Base-by-base conservation (phyloP, 441 rosid species). In the Melastoma candidum region DNA sequence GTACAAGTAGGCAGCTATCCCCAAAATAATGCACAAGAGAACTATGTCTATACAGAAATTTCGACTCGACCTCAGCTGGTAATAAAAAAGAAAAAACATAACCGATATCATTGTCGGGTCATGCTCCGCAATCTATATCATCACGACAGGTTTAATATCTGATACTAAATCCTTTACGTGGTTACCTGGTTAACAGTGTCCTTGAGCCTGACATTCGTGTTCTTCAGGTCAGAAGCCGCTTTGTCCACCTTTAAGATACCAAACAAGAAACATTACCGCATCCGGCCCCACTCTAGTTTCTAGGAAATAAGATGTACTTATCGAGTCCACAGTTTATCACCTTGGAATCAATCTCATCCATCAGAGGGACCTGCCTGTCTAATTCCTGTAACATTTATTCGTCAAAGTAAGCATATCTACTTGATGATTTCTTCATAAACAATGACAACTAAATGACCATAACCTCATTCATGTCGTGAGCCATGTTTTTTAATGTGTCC, bases 281-380 rank as follows among this genome's bases (percentile, higher is more conserved):
- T 32, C 41, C 41, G 41, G 6, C 8, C 41, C 41, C 8, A 4
- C 41, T 32, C 8, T 32, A 32, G 8, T 32, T 32, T 32, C 41
- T 32, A 32, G 8, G 41, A 32, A 32, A 32, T 32, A 8, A 32
- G 41, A 32, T 32, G 41, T 32, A 4, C 8, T 32, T 4, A 32
- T 32, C 41, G 8, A 4, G 41, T 17, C 41, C 41, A 32, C 41
- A 32, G 41, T 11, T 6, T 24, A 12, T 58, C 60, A 82, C 87
- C 97, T 85, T 88, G 51, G 89, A 47, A 74, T 93, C 99, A 58
- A 93, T 89, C 77, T 93, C 97, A 70, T 93, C 99, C 96, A 84
- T 80, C 79, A 93, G 64, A 56, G 97, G 97, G 66, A 86, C 96
- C 70, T 93, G 97, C 59, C 92, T 76, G 67, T 89, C 97, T 58